phyloP scores from a whole-genome alignment of 345 rosid genomes.

The Carallia pectinifolia region DNA sequence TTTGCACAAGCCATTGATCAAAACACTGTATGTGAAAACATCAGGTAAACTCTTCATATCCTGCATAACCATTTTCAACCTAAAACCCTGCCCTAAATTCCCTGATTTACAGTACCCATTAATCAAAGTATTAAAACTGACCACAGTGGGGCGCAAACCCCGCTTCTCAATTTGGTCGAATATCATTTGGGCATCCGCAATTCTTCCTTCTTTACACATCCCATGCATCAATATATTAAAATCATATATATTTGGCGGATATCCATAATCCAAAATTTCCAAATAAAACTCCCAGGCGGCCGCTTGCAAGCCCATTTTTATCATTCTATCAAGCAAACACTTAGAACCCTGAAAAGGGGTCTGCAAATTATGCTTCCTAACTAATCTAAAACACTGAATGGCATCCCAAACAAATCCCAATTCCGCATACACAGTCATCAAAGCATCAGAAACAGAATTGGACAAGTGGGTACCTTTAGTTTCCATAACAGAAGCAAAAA shows the following conservation, averaged over 20 bases:
- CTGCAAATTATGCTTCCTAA: slow-evolving; percentile 45
- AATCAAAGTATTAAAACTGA: slow-evolving; percentile 86
- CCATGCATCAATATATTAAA: slow-evolving; percentile 66
- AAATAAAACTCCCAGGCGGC: slow-evolving; percentile 52
- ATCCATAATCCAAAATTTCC: slow-evolving; percentile 72
- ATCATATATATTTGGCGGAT: slow-evolving; percentile 42
- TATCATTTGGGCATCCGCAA: slow-evolving; percentile 50
- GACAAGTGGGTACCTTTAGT: slow-evolving; percentile 36
- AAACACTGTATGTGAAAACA: slow-evolving; percentile 62
- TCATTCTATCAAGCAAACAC: slow-evolving; percentile 54
- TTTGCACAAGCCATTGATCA: slow-evolving; percentile 69
- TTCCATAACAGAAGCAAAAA: slow-evolving; percentile 44
- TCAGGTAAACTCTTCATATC: slow-evolving; percentile 45
- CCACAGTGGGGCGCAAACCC: slow-evolving; percentile 47
- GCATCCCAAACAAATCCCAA: slow-evolving; percentile 60
- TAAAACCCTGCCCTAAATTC: slow-evolving; percentile 53
- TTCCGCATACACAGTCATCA: slow-evolving; percentile 54
- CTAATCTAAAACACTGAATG: slow-evolving; percentile 68
- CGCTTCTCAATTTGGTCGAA: slow-evolving; percentile 62
- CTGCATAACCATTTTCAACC: slow-evolving; percentile 62
- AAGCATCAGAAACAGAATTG: slow-evolving; percentile 47
- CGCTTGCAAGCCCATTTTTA: slow-evolving; percentile 36
- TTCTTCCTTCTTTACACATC: slow-evolving; percentile 49
- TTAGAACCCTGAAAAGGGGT: slow-evolving; percentile 55
- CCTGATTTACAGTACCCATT: slow-evolving; percentile 67